A percentile compares a stretch with the other conserved stretches of the same genome.
Conservation (phyloP, 179 eudicot species). For the Heliamphora pulchella region DNA sequence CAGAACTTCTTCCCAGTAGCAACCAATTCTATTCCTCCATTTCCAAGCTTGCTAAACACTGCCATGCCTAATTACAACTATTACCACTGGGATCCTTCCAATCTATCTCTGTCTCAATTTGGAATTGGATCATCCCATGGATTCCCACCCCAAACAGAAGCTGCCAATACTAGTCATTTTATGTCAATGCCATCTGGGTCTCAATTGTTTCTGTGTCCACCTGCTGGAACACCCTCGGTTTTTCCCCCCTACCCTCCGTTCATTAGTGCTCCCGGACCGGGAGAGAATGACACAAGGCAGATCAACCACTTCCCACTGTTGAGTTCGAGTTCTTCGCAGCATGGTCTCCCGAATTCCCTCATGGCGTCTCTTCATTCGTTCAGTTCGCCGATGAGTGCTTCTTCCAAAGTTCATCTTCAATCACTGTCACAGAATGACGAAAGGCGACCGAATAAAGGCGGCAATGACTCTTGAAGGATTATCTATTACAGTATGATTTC, state of each 20-base stretch:
- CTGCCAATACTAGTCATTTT: conserved; percentile 10
- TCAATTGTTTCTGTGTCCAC: conserved; percentile 24
- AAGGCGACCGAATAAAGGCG: conserved; percentile 11
- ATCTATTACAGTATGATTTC: neutral
- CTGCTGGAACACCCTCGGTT: conserved; percentile 18
- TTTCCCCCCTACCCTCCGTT: conserved; percentile 19
- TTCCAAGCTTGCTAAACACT: conserved; percentile 22
- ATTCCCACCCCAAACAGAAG: conserved; percentile 22
- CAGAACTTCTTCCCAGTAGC: conserved; percentile 32
- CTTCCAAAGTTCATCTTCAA: conserved; percentile 12
- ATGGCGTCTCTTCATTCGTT: conserved; percentile 16
- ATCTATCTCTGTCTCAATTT: conserved; percentile 32
- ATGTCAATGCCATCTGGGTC: conserved; percentile 18
- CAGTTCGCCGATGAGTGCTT: neutral
- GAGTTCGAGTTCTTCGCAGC: conserved; percentile 23
- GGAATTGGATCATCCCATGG: conserved; percentile 16
- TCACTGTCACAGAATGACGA: conserved; percentile 21
- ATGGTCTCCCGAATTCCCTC: conserved; percentile 19
- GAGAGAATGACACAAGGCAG: conserved; percentile 17
- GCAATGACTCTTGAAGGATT: conserved; percentile 3
- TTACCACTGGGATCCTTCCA: conserved; percentile 30
- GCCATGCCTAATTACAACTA: conserved; percentile 23
- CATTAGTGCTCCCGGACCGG: conserved; percentile 9
- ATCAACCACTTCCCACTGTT: conserved; percentile 19
- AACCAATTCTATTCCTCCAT: conserved; percentile 22